Base-by-base conservation (phyloP, 225 moss, liverwort and hornwort genomes). In the Neckera pumila region DNA sequence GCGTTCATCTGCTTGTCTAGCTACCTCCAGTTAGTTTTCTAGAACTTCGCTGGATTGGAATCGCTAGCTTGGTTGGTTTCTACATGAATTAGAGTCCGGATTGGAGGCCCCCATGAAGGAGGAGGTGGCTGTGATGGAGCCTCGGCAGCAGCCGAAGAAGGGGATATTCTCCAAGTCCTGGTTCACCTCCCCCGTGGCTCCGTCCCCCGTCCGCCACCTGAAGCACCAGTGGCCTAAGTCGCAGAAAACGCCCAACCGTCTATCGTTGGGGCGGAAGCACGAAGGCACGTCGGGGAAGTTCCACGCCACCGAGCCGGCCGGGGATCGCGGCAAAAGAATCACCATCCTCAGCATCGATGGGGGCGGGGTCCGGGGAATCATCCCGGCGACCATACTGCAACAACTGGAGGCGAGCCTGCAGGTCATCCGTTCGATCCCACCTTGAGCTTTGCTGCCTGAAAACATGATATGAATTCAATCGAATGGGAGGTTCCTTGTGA, bases 341-440 rank as follows among this genome's bases (percentile, higher is more conserved):
- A 89, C 93, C 31, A 92, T 94, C 76, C 93, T 94, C 53, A 94
- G 94, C 86, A 88, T 94, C 42, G 94, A 94, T 58, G 94, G 94
- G 27, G 94, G 94, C 7, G 94, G 94, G n/a, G 93, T 94, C 23
- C 66, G 94, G 65, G 94, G 94, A 31, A 47, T 93, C 71, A 92
- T 94, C 59, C 94, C 94, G 23, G 78, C 93, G 8, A 89, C 83
- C 13, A 81, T 94, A 17, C 93, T 94, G 36, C 81, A 87, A 31
- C 58, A 92, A 42, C 85, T 94, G 34, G 94, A 94, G 82, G 65
- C 80, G 9, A 76, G 4, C 82, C 59, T 92, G 80, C 93, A 93
- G 93, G 93, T 89, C 22, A 49, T 90, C 45, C 65, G 38, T 69
- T 45, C 38, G 38, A 38, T 57, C 69, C 86, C 33, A 58, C 12